phyloP scores from a whole-genome alignment of 768 basidiomycete genomes.

The Russula virescens region DNA sequence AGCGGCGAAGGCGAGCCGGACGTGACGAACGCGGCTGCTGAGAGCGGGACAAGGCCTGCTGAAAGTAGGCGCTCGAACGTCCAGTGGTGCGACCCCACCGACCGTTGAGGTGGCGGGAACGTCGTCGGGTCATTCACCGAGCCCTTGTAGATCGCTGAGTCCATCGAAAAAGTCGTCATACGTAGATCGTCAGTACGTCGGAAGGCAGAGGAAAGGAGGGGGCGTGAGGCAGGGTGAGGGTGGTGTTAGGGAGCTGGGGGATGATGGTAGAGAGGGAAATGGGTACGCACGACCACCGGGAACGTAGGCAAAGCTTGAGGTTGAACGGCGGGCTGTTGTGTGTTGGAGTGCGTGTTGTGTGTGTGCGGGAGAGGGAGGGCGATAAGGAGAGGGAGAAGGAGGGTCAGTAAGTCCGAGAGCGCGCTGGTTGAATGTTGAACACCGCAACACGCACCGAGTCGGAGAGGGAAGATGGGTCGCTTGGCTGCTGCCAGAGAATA shows the following conservation, averaged over 20 bases:
- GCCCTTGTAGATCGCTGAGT: constrained; percentile 75
- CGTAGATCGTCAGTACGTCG: background rate
- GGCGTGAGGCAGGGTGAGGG: too few relatives aligned
- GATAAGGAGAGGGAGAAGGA: background rate
- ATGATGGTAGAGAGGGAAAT: too few relatives aligned
- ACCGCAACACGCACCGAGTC: constrained; percentile 1
- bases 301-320: constrained; percentile 39
- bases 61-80: constrained; percentile 91
- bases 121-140: constrained; percentile 93
- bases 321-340: constrained; percentile 15
- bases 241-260: too few relatives aligned
- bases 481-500: constrained; percentile 4
- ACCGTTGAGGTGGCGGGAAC: constrained; percentile 75
- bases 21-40: constrained; percentile 78
- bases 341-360: constrained; percentile 17
- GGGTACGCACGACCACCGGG: constrained; percentile 65
- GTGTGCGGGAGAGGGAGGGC: too few relatives aligned
- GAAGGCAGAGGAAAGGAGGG: too few relatives aligned
- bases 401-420: too few relatives aligned
- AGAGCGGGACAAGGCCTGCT: constrained; percentile 82
- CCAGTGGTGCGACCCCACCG: constrained; percentile 88
- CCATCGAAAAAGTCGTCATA: background rate
- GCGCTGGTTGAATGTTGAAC: too few relatives aligned
- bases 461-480: constrained; percentile 7
- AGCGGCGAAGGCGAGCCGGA: constrained; percentile 73